Base-by-base conservation (phyloP, 2,329 filamentous ascomycete genomes). In the Alternaria burnsii region DNA sequence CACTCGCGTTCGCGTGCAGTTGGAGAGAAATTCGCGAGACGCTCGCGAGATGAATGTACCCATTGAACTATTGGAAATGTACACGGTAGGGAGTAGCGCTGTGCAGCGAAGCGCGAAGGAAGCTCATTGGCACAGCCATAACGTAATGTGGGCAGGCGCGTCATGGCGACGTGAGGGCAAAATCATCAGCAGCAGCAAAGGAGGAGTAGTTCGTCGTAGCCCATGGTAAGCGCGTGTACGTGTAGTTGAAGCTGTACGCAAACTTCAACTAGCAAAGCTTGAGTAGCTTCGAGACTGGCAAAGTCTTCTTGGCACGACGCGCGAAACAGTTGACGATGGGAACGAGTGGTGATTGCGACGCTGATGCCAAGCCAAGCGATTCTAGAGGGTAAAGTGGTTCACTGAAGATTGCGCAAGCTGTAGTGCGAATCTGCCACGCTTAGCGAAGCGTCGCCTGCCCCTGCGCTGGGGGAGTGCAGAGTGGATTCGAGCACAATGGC, bases 391-490 rank as follows among this genome's bases (percentile, higher is more conserved):
- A 61, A 50, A 61, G 54, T 58, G 54, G 58, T 61, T 58, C 58
- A 61, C 34, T 43, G 30, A 38, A 54, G 57, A 62, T 62, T 62
- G 61, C 61, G 61, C 61, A 63, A 63, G 55, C 61, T 61, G 58
- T 54, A 53, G 61, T 60, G 58, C 61, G 48, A 53, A 55, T 38
- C 38, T 63, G 61, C 57, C 52, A 54, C 53, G 58, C 53, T 52
- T 56, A 59, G 52, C 53, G 58, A 63, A 42, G 38, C 48, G 43
- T 52, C 32, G 40, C 22, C 58, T 38, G 58, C 58, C 53, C 61
- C 60, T 60, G 60, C 52, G 44, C 43, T 36, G 58, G 22, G 34
- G 24, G 24, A 26, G 24, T 26, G 24, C 24, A 26, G 24, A 26
- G 24, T 26, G 24, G 24, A 26, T 26, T 26, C 24, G 24, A 26